Conservation (phyloP, 225 moss, liverwort and hornwort genomes). For the Rhytidiadelphus loreus region DNA sequence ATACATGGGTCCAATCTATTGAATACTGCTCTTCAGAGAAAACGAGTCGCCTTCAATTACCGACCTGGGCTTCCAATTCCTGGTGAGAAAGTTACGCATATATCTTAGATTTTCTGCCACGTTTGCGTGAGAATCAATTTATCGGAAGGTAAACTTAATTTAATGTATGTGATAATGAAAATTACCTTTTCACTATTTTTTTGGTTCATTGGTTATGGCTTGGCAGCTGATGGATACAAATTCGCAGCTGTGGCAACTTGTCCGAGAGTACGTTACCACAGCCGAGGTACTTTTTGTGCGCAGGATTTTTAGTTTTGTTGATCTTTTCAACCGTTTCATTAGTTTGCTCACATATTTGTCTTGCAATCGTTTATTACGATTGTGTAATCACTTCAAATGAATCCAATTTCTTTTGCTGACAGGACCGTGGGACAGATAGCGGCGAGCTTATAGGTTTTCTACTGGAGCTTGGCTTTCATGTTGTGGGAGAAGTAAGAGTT, state of each 20-base stretch:
- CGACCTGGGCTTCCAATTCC: slow-evolving; percentile 74
- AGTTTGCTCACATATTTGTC: not conserved
- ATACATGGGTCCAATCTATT: slow-evolving; percentile 27
- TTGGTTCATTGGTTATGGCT: not conserved
- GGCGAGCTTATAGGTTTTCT: slow-evolving; percentile 83
- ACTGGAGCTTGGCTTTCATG: slow-evolving; percentile 84
- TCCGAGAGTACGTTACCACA: slow-evolving; percentile 77
- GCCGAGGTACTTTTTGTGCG: slow-evolving; percentile 47
- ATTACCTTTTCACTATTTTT: not conserved
- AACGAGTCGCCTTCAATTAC: slow-evolving; percentile 66
- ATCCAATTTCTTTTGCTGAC: not conserved
- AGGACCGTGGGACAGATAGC: slow-evolving; percentile 83
- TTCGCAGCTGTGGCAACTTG: slow-evolving; percentile 87
- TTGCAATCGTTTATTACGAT: not conserved
- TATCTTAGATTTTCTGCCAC: not conserved
- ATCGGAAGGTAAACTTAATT: not conserved
- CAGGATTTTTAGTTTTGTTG: not conserved
- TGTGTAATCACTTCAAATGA: not conserved
- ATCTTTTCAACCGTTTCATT: not conserved
- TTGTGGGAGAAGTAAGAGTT: slow-evolving; percentile 65
- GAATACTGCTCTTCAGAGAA: slow-evolving; percentile 44
- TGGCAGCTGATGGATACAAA: slow-evolving; percentile 87
- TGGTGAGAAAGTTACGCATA: slow-evolving; percentile 30
- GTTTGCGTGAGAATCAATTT: not conserved
- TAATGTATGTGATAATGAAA: not conserved